Evolutionary conservation across 1,284 basidiomycete species (phyloP).

Genomic region (Anthracocystis walkeri): DNA sequence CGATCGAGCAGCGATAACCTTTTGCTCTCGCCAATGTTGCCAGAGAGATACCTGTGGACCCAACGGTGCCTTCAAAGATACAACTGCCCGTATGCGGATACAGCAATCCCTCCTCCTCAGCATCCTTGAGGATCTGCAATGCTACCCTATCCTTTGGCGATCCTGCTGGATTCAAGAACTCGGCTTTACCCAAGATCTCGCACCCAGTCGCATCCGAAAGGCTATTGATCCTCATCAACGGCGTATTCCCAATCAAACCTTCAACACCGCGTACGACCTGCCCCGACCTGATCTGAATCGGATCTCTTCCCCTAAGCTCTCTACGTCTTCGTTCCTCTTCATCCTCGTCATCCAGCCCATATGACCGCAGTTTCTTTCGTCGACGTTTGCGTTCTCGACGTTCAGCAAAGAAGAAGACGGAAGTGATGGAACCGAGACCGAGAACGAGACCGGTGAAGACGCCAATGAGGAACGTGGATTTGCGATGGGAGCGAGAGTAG

Average conservation of each 20-base stretch:
- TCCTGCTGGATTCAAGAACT: constrained; percentile 96
- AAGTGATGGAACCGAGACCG: constrained; percentile 58
- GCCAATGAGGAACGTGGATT: constrained; percentile 59
- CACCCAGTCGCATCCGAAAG: constrained; percentile 89
- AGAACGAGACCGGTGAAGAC: constrained; percentile 60
- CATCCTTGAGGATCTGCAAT: constrained; percentile 81
- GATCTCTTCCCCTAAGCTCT: constrained; percentile 32
- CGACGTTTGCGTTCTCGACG: constrained; percentile 43
- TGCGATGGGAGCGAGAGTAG: constrained; percentile 45
- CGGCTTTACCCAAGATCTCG: constrained; percentile 95
- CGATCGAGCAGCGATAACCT: constrained; percentile 68
- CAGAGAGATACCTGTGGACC: constrained; percentile 95
- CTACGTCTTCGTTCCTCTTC: constrained; percentile 41
- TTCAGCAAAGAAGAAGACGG: constrained; percentile 56
- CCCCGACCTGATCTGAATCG: constrained; percentile 48
- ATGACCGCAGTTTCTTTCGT: constrained; percentile 29
- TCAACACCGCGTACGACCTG: constrained; percentile 60
- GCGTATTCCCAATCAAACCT: constrained; percentile 79
- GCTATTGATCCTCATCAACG: constrained; percentile 89
- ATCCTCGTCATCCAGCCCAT: constrained; percentile 43
- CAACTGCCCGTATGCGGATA: constrained; percentile 88
- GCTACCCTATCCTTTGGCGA: constrained; percentile 98
- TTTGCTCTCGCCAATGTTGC: constrained; percentile 84
- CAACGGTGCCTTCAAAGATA: constrained; percentile 97
- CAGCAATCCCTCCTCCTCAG: constrained; percentile 84